Evolutionary conservation across 2,329 filamentous ascomycete genomes (phyloP).

Genomic region (Leptographium flavum): DNA sequence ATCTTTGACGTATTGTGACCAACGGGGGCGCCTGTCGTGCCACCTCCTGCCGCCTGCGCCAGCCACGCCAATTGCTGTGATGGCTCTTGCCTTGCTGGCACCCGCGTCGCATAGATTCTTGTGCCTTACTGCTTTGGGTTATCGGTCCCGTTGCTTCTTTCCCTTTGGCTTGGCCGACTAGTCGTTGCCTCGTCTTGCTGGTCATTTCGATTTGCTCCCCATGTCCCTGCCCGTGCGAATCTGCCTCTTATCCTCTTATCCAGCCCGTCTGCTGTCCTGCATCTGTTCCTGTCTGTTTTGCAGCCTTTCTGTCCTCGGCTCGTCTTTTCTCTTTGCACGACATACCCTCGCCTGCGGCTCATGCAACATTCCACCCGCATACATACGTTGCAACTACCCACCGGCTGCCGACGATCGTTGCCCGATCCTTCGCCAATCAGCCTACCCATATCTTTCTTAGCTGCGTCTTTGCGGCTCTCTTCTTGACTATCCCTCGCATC

Average conservation of each 20-base stretch:
- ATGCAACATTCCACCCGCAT: not conserved
- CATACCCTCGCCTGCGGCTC: not conserved
- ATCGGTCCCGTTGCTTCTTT: conserved; percentile 3
- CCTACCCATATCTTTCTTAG: not conserved
- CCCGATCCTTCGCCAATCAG: not conserved
- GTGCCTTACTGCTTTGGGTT: not conserved
- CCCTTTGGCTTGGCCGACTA: not conserved
- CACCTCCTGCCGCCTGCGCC: too few relatives aligned
- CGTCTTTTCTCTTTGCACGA: not conserved
- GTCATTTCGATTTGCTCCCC: not conserved
- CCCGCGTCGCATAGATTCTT: not conserved
- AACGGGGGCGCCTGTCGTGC: too few relatives aligned
- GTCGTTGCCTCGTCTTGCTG: not conserved
- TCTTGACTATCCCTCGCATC: too few relatives aligned
- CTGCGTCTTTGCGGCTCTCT: not conserved
- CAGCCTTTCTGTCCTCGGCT: not conserved
- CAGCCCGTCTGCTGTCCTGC: not conserved
- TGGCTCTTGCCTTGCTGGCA: not conserved
- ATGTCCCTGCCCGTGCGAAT: not conserved
- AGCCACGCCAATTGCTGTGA: too few relatives aligned
- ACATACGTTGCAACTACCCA: not conserved
- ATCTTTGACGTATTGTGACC: too few relatives aligned
- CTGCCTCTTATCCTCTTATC: not conserved
- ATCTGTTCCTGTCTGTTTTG: not conserved
- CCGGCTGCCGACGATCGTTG: not conserved